Evolutionary conservation across 257 asterid species (phyloP), one percentile per base, ranked within the genome.

Genomic region (Osmanthus fragrans): DNA sequence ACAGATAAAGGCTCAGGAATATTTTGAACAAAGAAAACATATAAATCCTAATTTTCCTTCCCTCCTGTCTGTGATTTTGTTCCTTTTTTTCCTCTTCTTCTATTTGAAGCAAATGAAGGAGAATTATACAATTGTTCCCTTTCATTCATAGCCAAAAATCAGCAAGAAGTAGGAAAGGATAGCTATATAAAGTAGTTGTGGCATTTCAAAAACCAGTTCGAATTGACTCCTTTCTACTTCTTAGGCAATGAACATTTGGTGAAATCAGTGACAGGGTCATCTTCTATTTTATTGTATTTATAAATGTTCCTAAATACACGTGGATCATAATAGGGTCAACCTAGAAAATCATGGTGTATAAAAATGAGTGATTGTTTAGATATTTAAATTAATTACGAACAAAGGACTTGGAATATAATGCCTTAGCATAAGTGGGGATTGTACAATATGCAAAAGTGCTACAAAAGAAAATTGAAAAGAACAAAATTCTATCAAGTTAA

Each of bases 21-120:
- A 67, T 37, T 47, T 66, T 56, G 74, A 51, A 63, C 11, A 76
- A 32, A 37, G 49, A 67, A 78, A n/a, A 21, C n/a, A 47, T 47
- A 13, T 45, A 15, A 47, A 47, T 16, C 7, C n/a, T 5, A n/a
- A 47, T 15, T 47, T 47, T 15, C 56, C 56, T 47, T 15, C 56
- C 27, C 23, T 54, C 64, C 23, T 19, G 27, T 0, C 19, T 19
- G 25, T 18, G 64, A 18, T 54, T 18, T 19, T 54, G 64, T n/a
- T 54, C 64, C 9, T 19, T 5, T 54, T 5, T 54, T 54, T 54
- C 63, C 9, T 51, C 63, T 7, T 4, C 10, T 4, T 54, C 64
- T 54, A n/a, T 19, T 54, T 54, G 56, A n/a, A 15, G 56, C 56
- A 47, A 47, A 47, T 13, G n/a, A 47, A 47, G 27, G 64, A 54